Evolutionary conservation across 78 protist genomes (phyloP), one percentile per base, ranked within the genome.

Genomic region (Trichosphaerium sp.): DNA sequence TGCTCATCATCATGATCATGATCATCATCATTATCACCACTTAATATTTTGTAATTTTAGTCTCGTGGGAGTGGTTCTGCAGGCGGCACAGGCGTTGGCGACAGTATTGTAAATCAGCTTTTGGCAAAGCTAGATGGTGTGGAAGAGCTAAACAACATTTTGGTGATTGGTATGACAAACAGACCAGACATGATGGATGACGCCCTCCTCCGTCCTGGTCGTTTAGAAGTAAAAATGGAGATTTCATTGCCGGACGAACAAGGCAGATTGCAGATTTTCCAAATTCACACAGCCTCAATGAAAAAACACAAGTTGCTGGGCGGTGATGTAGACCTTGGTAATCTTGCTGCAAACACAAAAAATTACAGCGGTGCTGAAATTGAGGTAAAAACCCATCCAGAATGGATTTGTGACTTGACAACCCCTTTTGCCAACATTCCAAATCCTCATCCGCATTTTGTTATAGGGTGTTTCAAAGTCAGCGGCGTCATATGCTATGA

Each of bases 151-250:
- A 92, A 97, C 92, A 97, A 97, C 89, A 88, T 97, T 58, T 85
- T 97, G 14, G 41, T 97, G 47, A 92, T 97, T 44, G 99, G 98
- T 44, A 97, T 97, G 99, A 97, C 99, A 35, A 97, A 97, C 72
- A 5, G 65, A 26, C 59, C 54, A 41, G 99, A 97, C 75, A 64
- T 97, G 91, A 86, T 97, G 34, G 99, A 97, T 74, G 97, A 89
- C 41, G 99, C 99, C 32, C 82, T 97, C 23, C 80, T 94, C 26
- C 84, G 99, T 7, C 78, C 97, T 11, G 99, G 99, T 40, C 88
- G 99, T 28, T 59, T 97, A 15, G 99, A 97, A 64, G 94, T 94
- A 18, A 86, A 93, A 52, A 74, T 96, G 10, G 98, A 96, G 56
- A 91, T 96, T 48, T 73, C 83, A 10, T 85, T 94, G n/a, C 99